These are phyloP conservation scores for Vanderwaltozyma tropicalis DNA, from an alignment of 805 yeast species.

Conservation along the genomic window DNA sequence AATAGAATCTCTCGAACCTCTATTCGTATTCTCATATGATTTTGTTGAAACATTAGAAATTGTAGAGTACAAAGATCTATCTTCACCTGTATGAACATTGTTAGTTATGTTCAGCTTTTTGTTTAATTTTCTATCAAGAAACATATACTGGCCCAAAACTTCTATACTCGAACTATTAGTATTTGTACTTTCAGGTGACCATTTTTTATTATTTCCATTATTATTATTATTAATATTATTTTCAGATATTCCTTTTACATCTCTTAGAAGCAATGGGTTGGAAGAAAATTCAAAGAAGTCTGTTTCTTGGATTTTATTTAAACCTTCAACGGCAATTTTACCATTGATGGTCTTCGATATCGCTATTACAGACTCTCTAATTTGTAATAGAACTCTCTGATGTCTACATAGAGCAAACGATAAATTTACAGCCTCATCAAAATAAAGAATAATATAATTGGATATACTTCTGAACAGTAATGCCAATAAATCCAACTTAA, in stretches of 20 bases:
- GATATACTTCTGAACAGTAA: constrained; percentile 47
- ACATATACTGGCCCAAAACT: constrained; percentile 1
- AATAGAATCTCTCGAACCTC: not conserved
- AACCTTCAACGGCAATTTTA: not conserved
- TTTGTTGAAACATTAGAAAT: not conserved
- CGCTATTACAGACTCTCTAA: constrained; percentile 15
- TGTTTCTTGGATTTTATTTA: constrained; percentile 1
- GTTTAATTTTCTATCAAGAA: constrained; percentile 3
- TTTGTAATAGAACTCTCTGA: constrained; percentile 25
- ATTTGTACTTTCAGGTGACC: constrained; percentile 2
- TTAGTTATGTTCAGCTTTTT: not conserved
- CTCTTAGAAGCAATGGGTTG: constrained; percentile 1
- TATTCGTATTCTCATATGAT: not conserved
- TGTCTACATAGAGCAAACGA: constrained; percentile 38
- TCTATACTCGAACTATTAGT: not conserved
- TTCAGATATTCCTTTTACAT: too few relatives aligned
- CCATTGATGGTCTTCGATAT: constrained; percentile 13
- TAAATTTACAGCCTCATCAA: constrained; percentile 43
- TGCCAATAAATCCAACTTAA: constrained; percentile 48
- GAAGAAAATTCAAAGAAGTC: constrained; percentile 3
- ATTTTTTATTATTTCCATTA: not conserved
- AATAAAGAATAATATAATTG: constrained; percentile 41
- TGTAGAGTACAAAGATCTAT: not conserved
- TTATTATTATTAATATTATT: constrained; percentile 4
- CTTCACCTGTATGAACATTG: not conserved